Evolutionary conservation across 768 basidiomycete genomes (phyloP).

Genomic region (Lentinula boryana): DNA sequence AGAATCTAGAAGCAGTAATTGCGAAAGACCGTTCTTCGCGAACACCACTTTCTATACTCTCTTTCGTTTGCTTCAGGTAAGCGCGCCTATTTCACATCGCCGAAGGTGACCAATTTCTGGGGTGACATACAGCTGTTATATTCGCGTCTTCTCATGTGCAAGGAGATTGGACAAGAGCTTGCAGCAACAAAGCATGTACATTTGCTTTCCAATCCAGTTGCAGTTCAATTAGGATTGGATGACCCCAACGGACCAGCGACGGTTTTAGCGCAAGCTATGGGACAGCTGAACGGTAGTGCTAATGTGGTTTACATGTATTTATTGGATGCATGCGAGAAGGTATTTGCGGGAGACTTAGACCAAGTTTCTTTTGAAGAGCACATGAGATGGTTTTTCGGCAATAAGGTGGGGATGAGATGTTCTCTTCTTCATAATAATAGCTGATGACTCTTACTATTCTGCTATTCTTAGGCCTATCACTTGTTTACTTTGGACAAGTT

Average conservation of each 20-base stretch:
- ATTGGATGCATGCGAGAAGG: slow-evolving; percentile 84
- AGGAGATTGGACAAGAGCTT: slow-evolving; percentile 68
- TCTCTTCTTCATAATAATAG: background rate
- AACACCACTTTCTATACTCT: slow-evolving; percentile 93
- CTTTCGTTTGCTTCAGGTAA: slow-evolving; percentile 81
- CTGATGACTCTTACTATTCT: background rate
- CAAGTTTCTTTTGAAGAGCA: slow-evolving; percentile 92
- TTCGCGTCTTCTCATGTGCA: slow-evolving; percentile 80
- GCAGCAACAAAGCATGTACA: slow-evolving; percentile 62
- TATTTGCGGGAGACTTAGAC: slow-evolving; percentile 92
- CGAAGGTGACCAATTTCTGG: slow-evolving; percentile 10
- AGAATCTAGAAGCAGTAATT: background rate
- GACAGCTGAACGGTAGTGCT: slow-evolving; percentile 44
- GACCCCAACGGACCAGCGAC: slow-evolving; percentile 75
- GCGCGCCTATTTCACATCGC: slow-evolving; percentile 14
- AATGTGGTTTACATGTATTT: slow-evolving; percentile 86
- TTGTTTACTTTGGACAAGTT: slow-evolving; percentile 94
- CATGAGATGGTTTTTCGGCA: slow-evolving; percentile 91
- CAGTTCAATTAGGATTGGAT: slow-evolving; percentile 78
- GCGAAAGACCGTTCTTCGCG: slow-evolving; percentile 64
- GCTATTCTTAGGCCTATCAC: slow-evolving; percentile 69
- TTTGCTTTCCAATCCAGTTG: slow-evolving; percentile 71
- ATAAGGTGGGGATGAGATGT: slow-evolving; percentile 45
- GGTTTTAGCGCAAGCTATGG: slow-evolving; percentile 61
- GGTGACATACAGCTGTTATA: slow-evolving; percentile 64